Evolutionary conservation across 495 filamentous ascomycete species (phyloP).

Genomic region (Pseudevernia furfuracea): DNA sequence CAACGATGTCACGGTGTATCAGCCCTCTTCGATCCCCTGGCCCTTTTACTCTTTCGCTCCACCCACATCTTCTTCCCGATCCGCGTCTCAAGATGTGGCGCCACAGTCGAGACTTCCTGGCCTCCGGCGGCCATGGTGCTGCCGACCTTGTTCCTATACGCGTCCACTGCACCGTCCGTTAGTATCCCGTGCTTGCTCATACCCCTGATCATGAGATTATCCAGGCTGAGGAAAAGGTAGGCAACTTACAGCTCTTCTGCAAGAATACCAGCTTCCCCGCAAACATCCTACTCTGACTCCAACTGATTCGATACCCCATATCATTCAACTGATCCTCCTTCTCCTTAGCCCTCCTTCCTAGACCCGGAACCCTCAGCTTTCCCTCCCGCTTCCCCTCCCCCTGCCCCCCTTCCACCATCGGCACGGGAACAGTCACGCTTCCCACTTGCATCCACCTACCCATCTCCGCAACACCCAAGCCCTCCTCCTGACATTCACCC

Average conservation of each 20-base stretch:
- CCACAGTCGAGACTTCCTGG: constrained; percentile 60
- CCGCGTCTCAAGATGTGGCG: constrained; percentile 83
- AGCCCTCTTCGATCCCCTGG: not conserved
- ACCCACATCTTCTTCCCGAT: constrained; percentile 79
- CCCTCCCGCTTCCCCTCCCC: too few species aligned
- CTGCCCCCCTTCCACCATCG: constrained; percentile 64
- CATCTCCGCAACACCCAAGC: not conserved
- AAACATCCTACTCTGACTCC: constrained; percentile 87
- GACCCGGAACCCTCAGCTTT: constrained; percentile 63
- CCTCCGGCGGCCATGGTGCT: constrained; percentile 66
- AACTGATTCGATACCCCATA: constrained; percentile 87
- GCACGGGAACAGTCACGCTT: constrained; percentile 58
- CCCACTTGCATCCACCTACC: constrained; percentile 34
- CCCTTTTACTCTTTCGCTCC: constrained; percentile 42
- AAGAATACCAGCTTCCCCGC: constrained; percentile 77
- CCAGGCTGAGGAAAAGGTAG: not conserved
- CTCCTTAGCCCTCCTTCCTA: constrained; percentile 54
- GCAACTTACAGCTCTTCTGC: constrained; percentile 79
- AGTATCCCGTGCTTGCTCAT: not conserved
- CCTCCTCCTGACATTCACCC: constrained; percentile 42
- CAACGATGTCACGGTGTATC: not conserved
- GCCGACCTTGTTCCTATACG: constrained; percentile 87
- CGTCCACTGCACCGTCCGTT: constrained; percentile 62
- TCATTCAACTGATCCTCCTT: constrained; percentile 88
- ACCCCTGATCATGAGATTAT: not conserved